Evolutionary conservation across 495 filamentous ascomycete species (phyloP), one percentile per base, ranked within the genome.

Genomic region (Acidomyces sp.): DNA sequence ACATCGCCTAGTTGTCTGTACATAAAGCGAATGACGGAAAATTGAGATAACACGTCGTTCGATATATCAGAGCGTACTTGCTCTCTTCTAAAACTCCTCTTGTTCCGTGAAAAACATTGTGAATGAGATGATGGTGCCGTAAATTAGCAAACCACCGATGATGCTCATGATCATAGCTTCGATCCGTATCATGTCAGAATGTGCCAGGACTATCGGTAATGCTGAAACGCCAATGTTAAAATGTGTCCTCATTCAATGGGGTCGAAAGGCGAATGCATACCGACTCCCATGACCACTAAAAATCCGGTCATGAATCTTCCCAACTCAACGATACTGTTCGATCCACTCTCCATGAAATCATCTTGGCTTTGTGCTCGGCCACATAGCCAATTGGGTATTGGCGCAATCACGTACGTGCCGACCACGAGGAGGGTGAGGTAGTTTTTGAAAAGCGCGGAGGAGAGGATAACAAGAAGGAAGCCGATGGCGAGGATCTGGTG

Each of bases 401-500:
- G 92, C 39, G 90, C 90, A 53, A 96, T 55, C 44, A 93, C 72
- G 65, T 95, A 96, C 45, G 90, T 96, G 49, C 77, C 92, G 37
- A 96, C 90, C 41, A 96, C 90, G 31, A 95, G 71, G 46, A 97
- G 70, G 20, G 90, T 82, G 53, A 87, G 82, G 74, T 92, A 97
- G 58, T 84, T 82, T 43, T 85, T 69, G 69, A 77, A 96, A 37
- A 97, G 79, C 22, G 92, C 90, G 55, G 85, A 90, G 45, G 86
- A 94, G 56, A 97, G 82, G 64, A 97, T 97, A 31, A 96, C 88
- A 46, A 97, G 86, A 55, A 97, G 84, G 72, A 97, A 97, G 55
- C 90, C 90, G 58, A 97, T 90, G 45, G 92, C 92, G 41, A 97
- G 84, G 55, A 97, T 73, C 82, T 87, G 41, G 22, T 15, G 3